Conservation (phyloP, 2,329 filamentous ascomycete genomes). For the Penicillium frequentans region DNA sequence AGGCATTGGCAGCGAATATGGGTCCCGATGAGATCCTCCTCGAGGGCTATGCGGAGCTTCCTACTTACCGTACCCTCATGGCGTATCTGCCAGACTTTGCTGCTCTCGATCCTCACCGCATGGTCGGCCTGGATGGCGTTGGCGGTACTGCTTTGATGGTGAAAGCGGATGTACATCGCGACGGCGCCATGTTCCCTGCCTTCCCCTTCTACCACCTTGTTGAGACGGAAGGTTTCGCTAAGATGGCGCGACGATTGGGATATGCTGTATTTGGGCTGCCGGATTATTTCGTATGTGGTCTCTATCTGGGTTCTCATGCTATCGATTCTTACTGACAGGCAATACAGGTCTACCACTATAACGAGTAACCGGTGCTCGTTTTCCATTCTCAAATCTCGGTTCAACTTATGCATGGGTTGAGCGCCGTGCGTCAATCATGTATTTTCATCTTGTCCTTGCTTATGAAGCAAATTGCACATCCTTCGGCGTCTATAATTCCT, state of each 20-base stretch:
- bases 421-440: conserved; percentile 14
- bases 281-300: conserved; percentile 80
- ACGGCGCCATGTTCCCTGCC: conserved; percentile 97
- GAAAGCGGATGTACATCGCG: conserved; percentile 93
- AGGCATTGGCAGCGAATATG: conserved; percentile 75
- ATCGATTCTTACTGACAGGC: conserved; percentile 7
- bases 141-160: conserved; percentile 90
- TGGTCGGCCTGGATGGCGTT: conserved; percentile 84
- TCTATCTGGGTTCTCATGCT: not conserved
- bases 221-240: conserved; percentile 96
- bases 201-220: conserved; percentile 97
- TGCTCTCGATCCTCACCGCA: conserved; percentile 58
- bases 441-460: not conserved
- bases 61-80: conserved; percentile 91
- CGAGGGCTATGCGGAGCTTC: conserved; percentile 90
- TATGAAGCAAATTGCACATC: conserved; percentile 1
- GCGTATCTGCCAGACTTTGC: conserved; percentile 67
- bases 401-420: conserved; percentile 4
- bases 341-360: conserved; percentile 79
- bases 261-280: conserved; percentile 87
- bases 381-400: not conserved
- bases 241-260: conserved; percentile 88
- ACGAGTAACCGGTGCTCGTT: conserved; percentile 60
- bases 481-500: conserved; percentile 5
- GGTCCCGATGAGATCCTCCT: conserved; percentile 87